These are phyloP conservation scores for Kodamaea sagamina DNA, from an alignment of 805 yeast genomes.

Conservation along the genomic window DNA sequence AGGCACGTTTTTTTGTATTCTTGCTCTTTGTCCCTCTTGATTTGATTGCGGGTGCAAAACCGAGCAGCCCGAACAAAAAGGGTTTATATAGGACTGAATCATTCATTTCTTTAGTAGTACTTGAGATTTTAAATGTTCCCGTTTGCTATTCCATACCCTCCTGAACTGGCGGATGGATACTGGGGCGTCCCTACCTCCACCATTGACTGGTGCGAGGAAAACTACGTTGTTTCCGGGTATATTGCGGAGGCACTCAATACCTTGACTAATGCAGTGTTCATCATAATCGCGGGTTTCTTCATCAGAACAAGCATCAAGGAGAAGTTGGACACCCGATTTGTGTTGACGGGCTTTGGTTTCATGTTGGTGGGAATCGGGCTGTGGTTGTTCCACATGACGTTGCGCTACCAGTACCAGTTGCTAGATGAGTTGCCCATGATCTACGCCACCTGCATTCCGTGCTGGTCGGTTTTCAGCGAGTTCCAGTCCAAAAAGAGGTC, in stretches of 20 bases:
- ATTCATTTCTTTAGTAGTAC: not conserved
- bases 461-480: conserved; percentile 78
- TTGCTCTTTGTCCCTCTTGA: not conserved
- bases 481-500: conserved; percentile 44
- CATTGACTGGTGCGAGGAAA: conserved; percentile 99
- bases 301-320: conserved; percentile 61
- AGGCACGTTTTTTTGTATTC: not conserved
- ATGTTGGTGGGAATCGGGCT: conserved; percentile 89
- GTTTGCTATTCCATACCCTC: conserved; percentile 57
- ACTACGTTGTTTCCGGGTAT: conserved; percentile 81
- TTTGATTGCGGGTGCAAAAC: not conserved
- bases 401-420: conserved; percentile 83
- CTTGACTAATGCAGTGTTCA: conserved; percentile 65
- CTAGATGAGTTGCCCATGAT: conserved; percentile 98
- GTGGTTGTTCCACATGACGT: conserved; percentile 96
- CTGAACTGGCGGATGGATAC: conserved; percentile 55
- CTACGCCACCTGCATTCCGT: conserved; percentile 94
- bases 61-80: not conserved
- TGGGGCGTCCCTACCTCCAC: conserved; percentile 91
- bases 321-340: conserved; percentile 67
- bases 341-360: conserved; percentile 75
- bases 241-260: conserved; percentile 92
- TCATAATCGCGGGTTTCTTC: conserved; percentile 59
- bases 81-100: conserved; percentile 1
- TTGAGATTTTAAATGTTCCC: conserved; percentile 38